These are phyloP conservation scores for Lachnellula arida DNA, from an alignment of 2,329 filamentous ascomycete species.

Conservation along the genomic window DNA sequence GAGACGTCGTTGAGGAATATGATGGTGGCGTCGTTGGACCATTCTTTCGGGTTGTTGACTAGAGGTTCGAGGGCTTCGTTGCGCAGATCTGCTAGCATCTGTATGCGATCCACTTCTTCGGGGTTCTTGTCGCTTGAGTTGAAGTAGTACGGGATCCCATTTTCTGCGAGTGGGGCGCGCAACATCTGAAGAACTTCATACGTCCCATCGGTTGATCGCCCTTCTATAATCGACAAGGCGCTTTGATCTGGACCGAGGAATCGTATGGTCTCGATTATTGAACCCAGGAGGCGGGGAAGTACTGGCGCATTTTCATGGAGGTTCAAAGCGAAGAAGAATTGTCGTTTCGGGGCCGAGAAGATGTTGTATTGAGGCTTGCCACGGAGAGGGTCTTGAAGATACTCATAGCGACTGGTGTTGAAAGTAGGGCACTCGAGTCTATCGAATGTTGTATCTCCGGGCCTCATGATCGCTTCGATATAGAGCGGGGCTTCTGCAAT, in stretches of 20 bases:
- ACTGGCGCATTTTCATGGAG: slow-evolving; percentile 37
- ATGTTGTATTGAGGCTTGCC: not conserved
- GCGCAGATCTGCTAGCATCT: slow-evolving; percentile 44
- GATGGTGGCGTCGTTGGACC: slow-evolving; percentile 38
- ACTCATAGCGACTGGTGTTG: slow-evolving; percentile 8
- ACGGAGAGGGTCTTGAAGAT: slow-evolving; percentile 2
- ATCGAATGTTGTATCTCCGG: slow-evolving; percentile 7
- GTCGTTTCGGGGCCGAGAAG: not conserved
- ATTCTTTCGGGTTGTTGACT: slow-evolving; percentile 22
- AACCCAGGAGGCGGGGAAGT: slow-evolving; percentile 48
- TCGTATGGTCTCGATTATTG: slow-evolving; percentile 44
- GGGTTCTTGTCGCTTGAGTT: slow-evolving; percentile 42
- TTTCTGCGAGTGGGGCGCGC: slow-evolving; percentile 34
- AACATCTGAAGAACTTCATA: slow-evolving; percentile 44
- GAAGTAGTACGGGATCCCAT: slow-evolving; percentile 41
- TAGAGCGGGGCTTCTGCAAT: not conserved
- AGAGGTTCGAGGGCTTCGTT: slow-evolving; percentile 49
- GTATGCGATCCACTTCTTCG: slow-evolving; percentile 40
- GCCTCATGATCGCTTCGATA: slow-evolving; percentile 13
- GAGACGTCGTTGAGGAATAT: slow-evolving; percentile 53
- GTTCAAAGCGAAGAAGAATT: slow-evolving; percentile 51
- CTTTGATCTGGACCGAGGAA: slow-evolving; percentile 48
- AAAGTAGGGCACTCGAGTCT: slow-evolving; percentile 7
- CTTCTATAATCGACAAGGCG: slow-evolving; percentile 51
- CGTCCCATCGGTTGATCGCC: slow-evolving; percentile 51